phyloP scores from a whole-genome alignment of 106 monocot genomes.

The Phalaenopsis aphrodite region DNA sequence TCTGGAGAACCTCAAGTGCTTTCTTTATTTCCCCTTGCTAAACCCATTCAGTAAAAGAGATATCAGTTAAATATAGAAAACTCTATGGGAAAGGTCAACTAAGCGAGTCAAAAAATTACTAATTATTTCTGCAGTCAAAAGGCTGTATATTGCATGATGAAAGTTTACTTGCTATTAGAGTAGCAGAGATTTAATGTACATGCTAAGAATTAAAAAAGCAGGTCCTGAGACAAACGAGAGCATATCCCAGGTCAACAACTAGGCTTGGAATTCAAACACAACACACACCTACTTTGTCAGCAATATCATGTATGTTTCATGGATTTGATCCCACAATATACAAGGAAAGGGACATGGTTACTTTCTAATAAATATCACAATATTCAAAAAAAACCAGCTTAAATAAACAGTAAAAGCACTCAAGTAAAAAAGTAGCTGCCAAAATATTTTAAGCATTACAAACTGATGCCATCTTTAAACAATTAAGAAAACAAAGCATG shows the following conservation, averaged over 20 bases:
- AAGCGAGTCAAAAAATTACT: background rate
- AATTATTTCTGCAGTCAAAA: background rate
- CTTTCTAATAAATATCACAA: too few relatives aligned
- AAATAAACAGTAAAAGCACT: too few relatives aligned
- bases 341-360: too few relatives aligned
- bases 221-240: background rate
- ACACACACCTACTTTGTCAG: background rate
- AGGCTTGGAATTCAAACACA: background rate
- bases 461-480: too few relatives aligned
- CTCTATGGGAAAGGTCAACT: background rate
- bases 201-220: background rate
- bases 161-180: background rate
- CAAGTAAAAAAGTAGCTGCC: too few relatives aligned
- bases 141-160: background rate
- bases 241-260: background rate
- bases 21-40: slow-evolving; percentile 98
- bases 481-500: too few relatives aligned
- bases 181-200: background rate
- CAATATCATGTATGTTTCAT: too few relatives aligned
- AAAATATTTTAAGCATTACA: too few relatives aligned
- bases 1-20: slow-evolving; percentile 86
- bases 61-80: background rate
- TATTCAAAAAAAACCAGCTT: too few relatives aligned
- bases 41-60: slow-evolving; percentile 7
- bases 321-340: too few relatives aligned